A percentile compares a stretch with the other conserved stretches of the same genome.
phyloP scores from a whole-genome alignment of 176 grass and related monocot genomes.

The Musa itinerans region DNA sequence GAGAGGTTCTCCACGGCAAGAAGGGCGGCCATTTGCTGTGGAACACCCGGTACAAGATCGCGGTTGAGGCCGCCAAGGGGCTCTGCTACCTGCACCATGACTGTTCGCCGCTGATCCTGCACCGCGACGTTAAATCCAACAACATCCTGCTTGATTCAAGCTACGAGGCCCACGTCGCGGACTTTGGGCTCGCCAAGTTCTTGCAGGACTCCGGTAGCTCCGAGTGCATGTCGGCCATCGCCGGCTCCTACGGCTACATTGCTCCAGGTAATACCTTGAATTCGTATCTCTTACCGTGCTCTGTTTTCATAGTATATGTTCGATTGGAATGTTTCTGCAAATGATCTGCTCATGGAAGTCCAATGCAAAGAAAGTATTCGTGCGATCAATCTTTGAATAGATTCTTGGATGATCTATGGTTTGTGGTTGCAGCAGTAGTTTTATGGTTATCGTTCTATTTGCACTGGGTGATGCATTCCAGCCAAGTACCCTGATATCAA shows the following conservation, averaged over 20 bases:
- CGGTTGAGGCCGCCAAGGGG: conserved; percentile 78
- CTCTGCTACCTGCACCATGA: conserved; percentile 98
- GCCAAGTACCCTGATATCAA: too few species aligned
- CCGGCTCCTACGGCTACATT: conserved; percentile 92
- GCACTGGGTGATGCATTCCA: too few species aligned
- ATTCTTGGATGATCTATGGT: too few species aligned
- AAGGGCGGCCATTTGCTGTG: conserved; percentile 80
- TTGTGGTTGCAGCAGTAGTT: too few species aligned
- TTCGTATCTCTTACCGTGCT: background rate
- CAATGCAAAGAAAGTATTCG: background rate
- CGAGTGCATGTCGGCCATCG: conserved; percentile 97
- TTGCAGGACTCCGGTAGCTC: conserved; percentile 50
- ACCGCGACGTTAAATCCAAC: conserved; percentile 96
- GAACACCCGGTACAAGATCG: conserved; percentile 86
- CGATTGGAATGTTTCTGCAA: background rate
- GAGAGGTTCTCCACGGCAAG: conserved; percentile 82
- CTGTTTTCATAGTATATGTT: background rate
- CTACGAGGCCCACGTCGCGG: conserved; percentile 80
- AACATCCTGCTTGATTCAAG: conserved; percentile 80
- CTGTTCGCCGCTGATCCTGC: conserved; percentile 75
- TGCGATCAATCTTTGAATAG: too few species aligned
- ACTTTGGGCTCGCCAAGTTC: conserved; percentile 94
- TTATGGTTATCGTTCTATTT: too few species aligned
- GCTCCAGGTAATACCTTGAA: conserved; percentile 52
- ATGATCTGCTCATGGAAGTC: conserved; percentile 1